Percentiles rank a stretch among this genome's conserved stretches.
These are phyloP conservation scores for Chlorophyllum brunneum DNA, from an alignment of 768 basidiomycete genomes.

Conservation along the genomic window DNA sequence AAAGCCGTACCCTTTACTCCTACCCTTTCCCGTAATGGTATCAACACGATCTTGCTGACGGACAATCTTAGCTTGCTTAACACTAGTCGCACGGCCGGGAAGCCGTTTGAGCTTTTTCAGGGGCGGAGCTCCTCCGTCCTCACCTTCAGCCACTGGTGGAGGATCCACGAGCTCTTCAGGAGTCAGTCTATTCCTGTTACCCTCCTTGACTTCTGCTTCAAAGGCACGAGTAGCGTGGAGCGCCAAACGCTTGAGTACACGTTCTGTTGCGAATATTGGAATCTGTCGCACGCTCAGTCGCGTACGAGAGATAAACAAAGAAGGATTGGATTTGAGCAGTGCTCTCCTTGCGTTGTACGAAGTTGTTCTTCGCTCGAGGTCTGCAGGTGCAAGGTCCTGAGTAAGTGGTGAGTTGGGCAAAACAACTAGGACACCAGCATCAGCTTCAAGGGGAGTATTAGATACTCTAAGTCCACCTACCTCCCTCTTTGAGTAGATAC, in stretches of 20 bases:
- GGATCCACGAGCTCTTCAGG: conserved; percentile 67
- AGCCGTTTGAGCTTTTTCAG: conserved; percentile 23
- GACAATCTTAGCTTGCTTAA: conserved; percentile 91
- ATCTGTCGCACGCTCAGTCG: conserved; percentile 93
- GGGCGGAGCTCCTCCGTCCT: conserved; percentile 13
- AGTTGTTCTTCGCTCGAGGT: conserved; percentile 79
- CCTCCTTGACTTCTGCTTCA: conserved; percentile 69
- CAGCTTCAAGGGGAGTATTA: background rate
- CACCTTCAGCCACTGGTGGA: conserved; percentile 18
- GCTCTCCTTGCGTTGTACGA: conserved; percentile 84
- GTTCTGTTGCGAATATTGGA: conserved; percentile 86
- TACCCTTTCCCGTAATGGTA: conserved; percentile 78
- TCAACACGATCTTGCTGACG: conserved; percentile 89
- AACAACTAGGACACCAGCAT: conserved; percentile 55
- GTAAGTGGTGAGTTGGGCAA: conserved; percentile 85
- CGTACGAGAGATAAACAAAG: conserved; percentile 90
- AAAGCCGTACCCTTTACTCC: conserved; percentile 95
- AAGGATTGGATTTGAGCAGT: conserved; percentile 87
- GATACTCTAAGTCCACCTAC: conserved; percentile 37
- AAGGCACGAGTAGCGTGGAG: conserved; percentile 78
- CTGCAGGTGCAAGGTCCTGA: conserved; percentile 59
- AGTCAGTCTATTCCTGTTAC: conserved; percentile 54
- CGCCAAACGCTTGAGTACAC: conserved; percentile 83
- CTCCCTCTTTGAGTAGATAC: conserved; percentile 95
- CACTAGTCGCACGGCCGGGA: conserved; percentile 30